phyloP scores from a whole-genome alignment of 352 stramenopile genomes.

The Pythium brachiatum region DNA sequence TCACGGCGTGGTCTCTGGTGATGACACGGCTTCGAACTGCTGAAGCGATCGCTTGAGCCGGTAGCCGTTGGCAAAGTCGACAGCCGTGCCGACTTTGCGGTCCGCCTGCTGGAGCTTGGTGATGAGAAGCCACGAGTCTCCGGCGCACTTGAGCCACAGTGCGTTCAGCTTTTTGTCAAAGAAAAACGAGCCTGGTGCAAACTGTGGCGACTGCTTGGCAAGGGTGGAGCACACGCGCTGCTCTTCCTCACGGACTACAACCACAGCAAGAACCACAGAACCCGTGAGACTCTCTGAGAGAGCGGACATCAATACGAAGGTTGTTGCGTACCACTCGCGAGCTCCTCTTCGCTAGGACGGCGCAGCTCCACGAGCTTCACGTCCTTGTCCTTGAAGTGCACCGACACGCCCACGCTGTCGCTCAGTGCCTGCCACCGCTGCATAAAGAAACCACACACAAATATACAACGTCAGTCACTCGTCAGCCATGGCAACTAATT shows the following conservation, averaged over 20 bases:
- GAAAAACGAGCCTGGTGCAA: constrained; percentile 50
- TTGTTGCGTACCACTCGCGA: constrained; percentile 10
- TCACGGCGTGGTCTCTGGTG: neutral
- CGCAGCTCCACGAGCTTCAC: constrained; percentile 70
- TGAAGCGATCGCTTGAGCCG: constrained; percentile 65
- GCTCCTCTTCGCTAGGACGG: constrained; percentile 42
- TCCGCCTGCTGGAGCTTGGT: constrained; percentile 68
- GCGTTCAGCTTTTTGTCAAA: constrained; percentile 71
- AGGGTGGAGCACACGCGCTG: constrained; percentile 8
- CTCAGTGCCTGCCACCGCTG: constrained; percentile 70
- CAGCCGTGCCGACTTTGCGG: constrained; percentile 50
- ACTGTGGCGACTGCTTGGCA: neutral
- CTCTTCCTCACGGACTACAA: constrained; percentile 18
- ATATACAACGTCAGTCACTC: constrained; percentile 29
- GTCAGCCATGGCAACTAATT: too few relatives aligned
- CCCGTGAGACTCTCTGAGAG: neutral
- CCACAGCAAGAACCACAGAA: neutral
- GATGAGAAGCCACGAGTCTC: constrained; percentile 61
- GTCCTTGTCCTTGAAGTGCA: constrained; percentile 59
- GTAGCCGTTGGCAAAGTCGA: constrained; percentile 83
- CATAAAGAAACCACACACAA: too few relatives aligned
- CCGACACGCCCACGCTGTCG: constrained; percentile 64
- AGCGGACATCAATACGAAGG: neutral
- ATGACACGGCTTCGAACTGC: constrained; percentile 31
- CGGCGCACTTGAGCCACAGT: constrained; percentile 64